These are phyloP conservation scores for Ensete ventricosum DNA, from an alignment of 176 grass and related monocot genomes.

Conservation along the genomic window DNA sequence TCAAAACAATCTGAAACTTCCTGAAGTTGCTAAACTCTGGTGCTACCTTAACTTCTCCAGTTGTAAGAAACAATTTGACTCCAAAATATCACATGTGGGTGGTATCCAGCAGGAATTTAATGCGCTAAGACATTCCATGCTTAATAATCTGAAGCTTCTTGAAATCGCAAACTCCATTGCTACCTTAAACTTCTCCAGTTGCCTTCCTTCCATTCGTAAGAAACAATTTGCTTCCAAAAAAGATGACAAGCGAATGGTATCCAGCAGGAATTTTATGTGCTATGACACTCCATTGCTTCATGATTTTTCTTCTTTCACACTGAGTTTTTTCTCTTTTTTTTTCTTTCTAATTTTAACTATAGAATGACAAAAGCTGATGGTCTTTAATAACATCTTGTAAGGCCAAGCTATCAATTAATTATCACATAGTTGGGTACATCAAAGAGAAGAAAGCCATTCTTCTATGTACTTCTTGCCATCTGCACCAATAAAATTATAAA, in stretches of 20 bases:
- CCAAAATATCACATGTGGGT: too few species aligned
- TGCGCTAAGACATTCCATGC: not conserved
- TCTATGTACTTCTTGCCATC: conserved; percentile 20
- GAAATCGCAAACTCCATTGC: too few species aligned
- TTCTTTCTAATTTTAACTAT: not conserved
- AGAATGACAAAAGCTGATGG: not conserved
- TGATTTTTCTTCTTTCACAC: not conserved
- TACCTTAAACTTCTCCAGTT: too few species aligned
- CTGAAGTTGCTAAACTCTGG: too few species aligned
- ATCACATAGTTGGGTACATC: not conserved
- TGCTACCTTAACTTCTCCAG: too few species aligned
- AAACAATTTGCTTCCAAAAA: not conserved
- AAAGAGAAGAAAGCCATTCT: conserved; percentile 9
- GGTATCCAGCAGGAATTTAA: not conserved
- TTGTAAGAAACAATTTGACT: too few species aligned
- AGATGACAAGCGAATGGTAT: too few species aligned
- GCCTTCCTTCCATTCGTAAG: too few species aligned
- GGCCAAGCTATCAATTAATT: not conserved
- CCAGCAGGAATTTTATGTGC: not conserved
- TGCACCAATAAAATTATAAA: conserved; percentile 2
- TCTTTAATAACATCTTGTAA: not conserved
- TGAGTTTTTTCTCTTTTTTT: not conserved
- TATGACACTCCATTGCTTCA: not conserved
- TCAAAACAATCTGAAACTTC: not conserved
- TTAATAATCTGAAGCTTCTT: not conserved